Conservation (phyloP, 2,329 filamentous ascomycete species). For the Botrytis byssoidea region DNA sequence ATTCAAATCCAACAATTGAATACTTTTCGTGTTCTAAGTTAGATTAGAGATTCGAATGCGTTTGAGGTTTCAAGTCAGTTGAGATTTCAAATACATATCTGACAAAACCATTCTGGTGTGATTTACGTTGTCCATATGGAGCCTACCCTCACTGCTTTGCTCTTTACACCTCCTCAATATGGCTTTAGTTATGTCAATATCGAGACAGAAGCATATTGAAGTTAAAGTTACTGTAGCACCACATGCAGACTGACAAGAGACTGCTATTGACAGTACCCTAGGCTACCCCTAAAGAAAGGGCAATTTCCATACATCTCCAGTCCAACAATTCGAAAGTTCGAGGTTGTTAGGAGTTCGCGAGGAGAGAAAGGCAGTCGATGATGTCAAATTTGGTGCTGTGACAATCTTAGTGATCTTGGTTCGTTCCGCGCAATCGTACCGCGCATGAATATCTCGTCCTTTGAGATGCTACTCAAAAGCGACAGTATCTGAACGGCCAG, state of each 20-base stretch:
- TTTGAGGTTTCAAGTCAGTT: not conserved
- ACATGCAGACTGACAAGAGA: not conserved
- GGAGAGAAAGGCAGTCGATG: not conserved
- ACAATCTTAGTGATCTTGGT: not conserved
- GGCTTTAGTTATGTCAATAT: not conserved
- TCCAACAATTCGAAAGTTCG: not conserved
- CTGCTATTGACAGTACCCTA: not conserved
- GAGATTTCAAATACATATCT: not conserved
- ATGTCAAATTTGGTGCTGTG: not conserved
- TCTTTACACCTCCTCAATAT: not conserved
- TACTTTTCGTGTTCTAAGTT: not conserved
- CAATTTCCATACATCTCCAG: not conserved
- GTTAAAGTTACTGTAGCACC: not conserved
- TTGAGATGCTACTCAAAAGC: not conserved
- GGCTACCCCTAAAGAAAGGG: not conserved
- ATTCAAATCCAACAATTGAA: not conserved
- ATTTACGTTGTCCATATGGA: not conserved
- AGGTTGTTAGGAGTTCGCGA: not conserved
- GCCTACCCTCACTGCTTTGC: not conserved
- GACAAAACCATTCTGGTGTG: not conserved
- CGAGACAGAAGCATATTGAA: not conserved
- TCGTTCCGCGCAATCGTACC: not conserved
- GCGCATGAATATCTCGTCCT: conserved; percentile 5
- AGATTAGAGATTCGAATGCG: not conserved
- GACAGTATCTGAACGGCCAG: not conserved